These are phyloP conservation scores for Lasiosphaeriaceae sp. DNA, from an alignment of 495 filamentous ascomycete species.

Conservation along the genomic window DNA sequence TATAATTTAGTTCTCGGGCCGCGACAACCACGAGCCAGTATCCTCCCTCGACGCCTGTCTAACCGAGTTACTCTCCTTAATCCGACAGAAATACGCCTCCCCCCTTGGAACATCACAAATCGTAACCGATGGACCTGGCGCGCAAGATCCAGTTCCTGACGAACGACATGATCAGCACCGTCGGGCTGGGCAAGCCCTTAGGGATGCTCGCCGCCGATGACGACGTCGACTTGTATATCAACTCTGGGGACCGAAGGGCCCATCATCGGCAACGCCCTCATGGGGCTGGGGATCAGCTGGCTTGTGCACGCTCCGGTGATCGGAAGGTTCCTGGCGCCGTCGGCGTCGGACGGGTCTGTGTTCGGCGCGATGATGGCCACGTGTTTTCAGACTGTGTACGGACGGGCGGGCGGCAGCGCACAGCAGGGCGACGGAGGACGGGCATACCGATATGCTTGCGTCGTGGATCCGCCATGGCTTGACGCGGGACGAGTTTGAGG, in stretches of 20 bases:
- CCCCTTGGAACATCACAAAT: too few species aligned
- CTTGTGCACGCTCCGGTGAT: constrained; percentile 40
- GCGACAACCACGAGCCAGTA: constrained; percentile 38
- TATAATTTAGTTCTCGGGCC: constrained; percentile 37
- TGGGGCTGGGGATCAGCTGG: constrained; percentile 29
- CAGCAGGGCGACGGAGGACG: constrained; percentile 5
- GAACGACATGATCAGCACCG: constrained; percentile 37
- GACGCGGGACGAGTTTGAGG: constrained; percentile 32
- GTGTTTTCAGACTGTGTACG: constrained; percentile 20
- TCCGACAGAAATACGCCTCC: constrained; percentile 43
- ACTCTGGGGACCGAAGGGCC: constrained; percentile 24
- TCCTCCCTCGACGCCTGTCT: constrained; percentile 14
- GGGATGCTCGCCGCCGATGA: constrained; percentile 30
- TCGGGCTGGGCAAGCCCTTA: constrained; percentile 35
- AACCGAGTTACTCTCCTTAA: constrained; percentile 34
- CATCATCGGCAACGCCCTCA: constrained; percentile 21
- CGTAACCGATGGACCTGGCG: constrained; percentile 2
- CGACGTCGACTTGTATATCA: constrained; percentile 28
- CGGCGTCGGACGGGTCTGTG: constrained; percentile 40
- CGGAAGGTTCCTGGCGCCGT: constrained; percentile 42
- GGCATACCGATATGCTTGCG: constrained; percentile 34
- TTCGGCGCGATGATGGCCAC: constrained; percentile 29
- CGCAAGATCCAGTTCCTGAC: constrained; percentile 35
- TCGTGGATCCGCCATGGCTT: constrained; percentile 42
- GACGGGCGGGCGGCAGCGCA: constrained; percentile 23